Conservation (phyloP, 2,329 filamentous ascomycete species). For the Colletotrichum incanum region DNA sequence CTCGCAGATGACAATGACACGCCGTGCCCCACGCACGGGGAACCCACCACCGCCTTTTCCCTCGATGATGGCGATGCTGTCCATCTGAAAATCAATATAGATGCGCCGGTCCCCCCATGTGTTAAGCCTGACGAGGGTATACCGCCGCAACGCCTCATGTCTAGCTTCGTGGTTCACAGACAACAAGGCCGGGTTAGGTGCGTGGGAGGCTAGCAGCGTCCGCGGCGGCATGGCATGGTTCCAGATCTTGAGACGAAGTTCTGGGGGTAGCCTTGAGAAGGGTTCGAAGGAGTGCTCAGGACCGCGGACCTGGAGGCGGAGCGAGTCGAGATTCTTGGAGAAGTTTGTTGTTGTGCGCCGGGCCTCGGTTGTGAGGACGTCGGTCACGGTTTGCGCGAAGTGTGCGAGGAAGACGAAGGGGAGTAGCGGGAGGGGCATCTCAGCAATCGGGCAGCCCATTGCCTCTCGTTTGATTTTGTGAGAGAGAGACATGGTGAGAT, state of each 20-base stretch:
- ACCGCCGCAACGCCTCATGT: slow-evolving; percentile 29
- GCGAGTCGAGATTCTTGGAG: slow-evolving; percentile 22
- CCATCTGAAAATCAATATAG: slow-evolving; percentile 30
- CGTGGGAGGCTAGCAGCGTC: slow-evolving; percentile 35
- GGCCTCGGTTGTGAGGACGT: slow-evolving; percentile 23
- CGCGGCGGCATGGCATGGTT: slow-evolving; percentile 32
- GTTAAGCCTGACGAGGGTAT: slow-evolving; percentile 31
- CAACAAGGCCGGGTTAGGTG: slow-evolving; percentile 30
- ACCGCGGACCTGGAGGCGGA: slow-evolving; percentile 37
- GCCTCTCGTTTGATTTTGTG: slow-evolving; percentile 32
- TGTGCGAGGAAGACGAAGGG: slow-evolving; percentile 40
- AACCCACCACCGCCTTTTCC: slow-evolving; percentile 40
- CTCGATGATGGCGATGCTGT: slow-evolving; percentile 35
- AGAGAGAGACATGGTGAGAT: slow-evolving; percentile 19
- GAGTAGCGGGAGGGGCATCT: slow-evolving; percentile 37
- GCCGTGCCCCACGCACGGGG: slow-evolving; percentile 34
- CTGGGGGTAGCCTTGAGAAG: slow-evolving; percentile 30
- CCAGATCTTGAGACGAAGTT: slow-evolving; percentile 42
- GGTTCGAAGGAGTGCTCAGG: slow-evolving; percentile 33
- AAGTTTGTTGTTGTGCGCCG: slow-evolving; percentile 32
- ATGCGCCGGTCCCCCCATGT: slow-evolving; percentile 40
- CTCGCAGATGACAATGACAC: slow-evolving; percentile 37
- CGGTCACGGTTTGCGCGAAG: slow-evolving; percentile 35
- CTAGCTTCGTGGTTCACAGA: slow-evolving; percentile 36
- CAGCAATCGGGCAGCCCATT: slow-evolving; percentile 9